A percentile compares a stretch with the other conserved stretches of the same genome.
phyloP scores from a whole-genome alignment of 495 filamentous ascomycete genomes.

The Podospora fimiseda region DNA sequence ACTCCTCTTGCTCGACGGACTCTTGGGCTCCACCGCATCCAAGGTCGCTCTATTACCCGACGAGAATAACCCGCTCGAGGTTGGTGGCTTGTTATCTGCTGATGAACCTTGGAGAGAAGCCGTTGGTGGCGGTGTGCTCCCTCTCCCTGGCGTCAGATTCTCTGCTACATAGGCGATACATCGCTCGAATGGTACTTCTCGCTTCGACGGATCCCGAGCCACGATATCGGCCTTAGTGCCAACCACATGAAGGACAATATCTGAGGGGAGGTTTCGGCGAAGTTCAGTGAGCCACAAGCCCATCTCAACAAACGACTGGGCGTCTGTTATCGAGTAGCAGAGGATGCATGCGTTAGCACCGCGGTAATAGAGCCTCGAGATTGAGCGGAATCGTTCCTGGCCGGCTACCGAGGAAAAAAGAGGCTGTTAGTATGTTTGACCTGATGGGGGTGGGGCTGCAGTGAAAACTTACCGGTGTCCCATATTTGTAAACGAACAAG shows the following conservation, averaged over 20 bases:
- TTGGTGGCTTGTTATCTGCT: conserved; percentile 7
- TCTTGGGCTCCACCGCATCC: not conserved
- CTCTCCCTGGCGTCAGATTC: conserved; percentile 63
- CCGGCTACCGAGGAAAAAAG: conserved; percentile 48
- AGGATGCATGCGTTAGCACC: conserved; percentile 91
- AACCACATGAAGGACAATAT: conserved; percentile 90
- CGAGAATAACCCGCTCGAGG: not conserved
- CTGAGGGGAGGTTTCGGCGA: conserved; percentile 58
- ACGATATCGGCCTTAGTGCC: conserved; percentile 94
- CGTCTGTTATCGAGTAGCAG: conserved; percentile 90
- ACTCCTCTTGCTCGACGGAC: conserved; percentile 58
- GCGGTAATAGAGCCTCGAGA: conserved; percentile 90
- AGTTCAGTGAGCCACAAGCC: conserved; percentile 82
- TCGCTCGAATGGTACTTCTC: conserved; percentile 85
- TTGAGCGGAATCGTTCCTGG: conserved; percentile 90
- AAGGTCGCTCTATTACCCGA: not conserved
- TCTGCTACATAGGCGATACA: conserved; percentile 94
- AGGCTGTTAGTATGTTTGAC: conserved; percentile 1
- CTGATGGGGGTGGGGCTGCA: not conserved
- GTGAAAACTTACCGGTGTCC: conserved; percentile 55
- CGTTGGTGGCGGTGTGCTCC: conserved; percentile 59
- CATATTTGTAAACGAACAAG: conserved; percentile 82
- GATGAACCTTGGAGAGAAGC: too few species aligned
- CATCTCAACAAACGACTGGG: conserved; percentile 85
- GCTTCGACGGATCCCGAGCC: conserved; percentile 63